Evolutionary conservation across 2,329 filamentous ascomycete genomes (phyloP).

Genomic region (Daldinia sp.): DNA sequence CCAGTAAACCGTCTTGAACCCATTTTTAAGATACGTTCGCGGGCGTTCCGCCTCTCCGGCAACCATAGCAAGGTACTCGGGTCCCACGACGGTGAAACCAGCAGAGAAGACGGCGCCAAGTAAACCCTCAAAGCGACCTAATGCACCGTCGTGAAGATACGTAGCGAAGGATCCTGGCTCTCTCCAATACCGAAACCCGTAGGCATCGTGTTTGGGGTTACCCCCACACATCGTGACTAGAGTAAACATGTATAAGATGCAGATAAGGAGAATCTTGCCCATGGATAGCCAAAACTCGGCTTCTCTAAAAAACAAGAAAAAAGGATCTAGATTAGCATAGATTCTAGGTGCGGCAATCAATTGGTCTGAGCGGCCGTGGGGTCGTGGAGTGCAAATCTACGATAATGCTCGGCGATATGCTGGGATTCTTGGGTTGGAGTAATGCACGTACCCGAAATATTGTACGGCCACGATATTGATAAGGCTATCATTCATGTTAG

Average conservation of each 20-base stretch:
- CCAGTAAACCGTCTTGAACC: constrained; percentile 73
- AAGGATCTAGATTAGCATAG: constrained; percentile 49
- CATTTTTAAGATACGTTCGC: constrained; percentile 65
- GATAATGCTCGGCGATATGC: neutral
- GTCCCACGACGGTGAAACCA: constrained; percentile 67
- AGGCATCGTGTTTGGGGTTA: constrained; percentile 73
- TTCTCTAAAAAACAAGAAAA: no score
- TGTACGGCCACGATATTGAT: constrained; percentile 47
- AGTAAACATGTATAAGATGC: constrained; percentile 76
- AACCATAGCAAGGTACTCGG: constrained; percentile 65
- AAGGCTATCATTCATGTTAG: constrained; percentile 36
- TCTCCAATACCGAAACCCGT: constrained; percentile 75
- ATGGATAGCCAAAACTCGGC: constrained; percentile 74
- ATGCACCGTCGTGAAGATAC: constrained; percentile 63
- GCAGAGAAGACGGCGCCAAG: constrained; percentile 65
- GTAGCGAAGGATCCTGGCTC: constrained; percentile 69
- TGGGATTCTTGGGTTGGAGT: neutral
- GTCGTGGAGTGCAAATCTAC: constrained; percentile 1
- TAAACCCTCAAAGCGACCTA: constrained; percentile 73
- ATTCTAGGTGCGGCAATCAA: constrained; percentile 1
- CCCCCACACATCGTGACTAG: constrained; percentile 82
- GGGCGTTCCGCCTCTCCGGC: constrained; percentile 65
- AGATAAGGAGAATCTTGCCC: constrained; percentile 72
- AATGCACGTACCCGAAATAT: constrained; percentile 43
- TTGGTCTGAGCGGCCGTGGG: neutral